These are phyloP conservation scores for Favolaschia claudopus DNA, from an alignment of 768 basidiomycete species.

Conservation along the genomic window DNA sequence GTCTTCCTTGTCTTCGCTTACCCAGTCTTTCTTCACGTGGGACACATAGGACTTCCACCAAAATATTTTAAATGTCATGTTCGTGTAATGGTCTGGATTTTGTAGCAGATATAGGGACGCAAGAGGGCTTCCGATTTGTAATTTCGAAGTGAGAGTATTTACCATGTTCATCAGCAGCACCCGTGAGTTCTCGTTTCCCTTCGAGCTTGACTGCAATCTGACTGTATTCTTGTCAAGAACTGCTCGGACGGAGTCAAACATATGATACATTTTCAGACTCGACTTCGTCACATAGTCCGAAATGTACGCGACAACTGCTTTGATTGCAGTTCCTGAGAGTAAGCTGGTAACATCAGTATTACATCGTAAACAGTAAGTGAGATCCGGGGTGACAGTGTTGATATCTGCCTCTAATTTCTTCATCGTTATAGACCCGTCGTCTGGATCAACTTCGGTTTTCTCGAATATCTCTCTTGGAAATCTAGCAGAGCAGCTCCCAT, in stretches of 20 bases:
- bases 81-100: not conserved
- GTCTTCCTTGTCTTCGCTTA: not conserved
- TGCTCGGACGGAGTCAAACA: too few relatives aligned
- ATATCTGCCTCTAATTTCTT: slow-evolving; percentile 42
- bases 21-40: not conserved
- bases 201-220: slow-evolving; percentile 42
- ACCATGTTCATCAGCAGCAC: slow-evolving; percentile 35
- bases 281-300: too few relatives aligned
- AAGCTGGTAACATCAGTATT: too few relatives aligned
- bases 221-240: too few relatives aligned
- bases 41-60: not conserved
- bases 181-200: slow-evolving; percentile 24
- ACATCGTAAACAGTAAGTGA: too few relatives aligned
- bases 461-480: slow-evolving; percentile 38
- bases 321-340: too few relatives aligned
- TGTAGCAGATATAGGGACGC: not conserved
- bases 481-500: slow-evolving; percentile 38
- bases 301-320: too few relatives aligned
- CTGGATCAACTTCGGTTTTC: slow-evolving; percentile 34
- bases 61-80: slow-evolving; percentile 1
- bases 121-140: slow-evolving; percentile 4
- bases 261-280: too few relatives aligned
- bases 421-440: slow-evolving; percentile 34
- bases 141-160: slow-evolving; percentile 26
- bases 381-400: slow-evolving; percentile 40